Percentiles rank a stretch among this genome's conserved stretches.
phyloP scores from a whole-genome alignment of 2,329 filamentous ascomycete species.

The Aspergillus proliferans region DNA sequence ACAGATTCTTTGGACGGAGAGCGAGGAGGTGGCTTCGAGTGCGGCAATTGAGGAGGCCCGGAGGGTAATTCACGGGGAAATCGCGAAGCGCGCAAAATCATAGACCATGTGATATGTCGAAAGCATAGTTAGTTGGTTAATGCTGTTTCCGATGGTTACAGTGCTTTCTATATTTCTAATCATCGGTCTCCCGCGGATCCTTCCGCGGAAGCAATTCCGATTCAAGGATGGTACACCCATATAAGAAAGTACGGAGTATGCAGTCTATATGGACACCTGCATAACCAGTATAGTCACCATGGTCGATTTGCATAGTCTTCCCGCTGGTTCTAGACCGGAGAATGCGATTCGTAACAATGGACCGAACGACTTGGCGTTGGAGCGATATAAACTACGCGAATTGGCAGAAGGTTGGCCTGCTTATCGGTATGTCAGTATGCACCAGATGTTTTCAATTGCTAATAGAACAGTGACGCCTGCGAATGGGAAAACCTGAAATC shows the following conservation, averaged over 20 bases:
- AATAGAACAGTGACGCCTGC: slow-evolving; percentile 35
- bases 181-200: too few species aligned
- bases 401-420: slow-evolving; percentile 47
- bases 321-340: slow-evolving; percentile 30
- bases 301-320: slow-evolving; percentile 32
- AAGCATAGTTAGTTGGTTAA: too few species aligned
- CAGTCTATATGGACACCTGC: too few species aligned
- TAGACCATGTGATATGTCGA: too few species aligned
- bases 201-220: too few species aligned
- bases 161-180: too few species aligned
- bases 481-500: slow-evolving; percentile 50
- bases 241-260: too few species aligned
- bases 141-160: too few species aligned
- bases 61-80: too few species aligned
- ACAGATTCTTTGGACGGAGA: neutral
- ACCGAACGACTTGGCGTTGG: slow-evolving; percentile 38
- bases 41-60: too few species aligned
- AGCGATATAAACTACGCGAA: slow-evolving; percentile 44
- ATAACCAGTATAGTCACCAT: slow-evolving; percentile 11
- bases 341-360: slow-evolving; percentile 45
- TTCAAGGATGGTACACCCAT: too few species aligned
- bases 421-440: slow-evolving; percentile 30
- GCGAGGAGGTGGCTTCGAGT: slow-evolving; percentile 3
- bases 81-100: too few species aligned
- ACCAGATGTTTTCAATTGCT: slow-evolving; percentile 4